Evolutionary conservation across 768 basidiomycete genomes (phyloP).

Genomic region (Russula vinacea): DNA sequence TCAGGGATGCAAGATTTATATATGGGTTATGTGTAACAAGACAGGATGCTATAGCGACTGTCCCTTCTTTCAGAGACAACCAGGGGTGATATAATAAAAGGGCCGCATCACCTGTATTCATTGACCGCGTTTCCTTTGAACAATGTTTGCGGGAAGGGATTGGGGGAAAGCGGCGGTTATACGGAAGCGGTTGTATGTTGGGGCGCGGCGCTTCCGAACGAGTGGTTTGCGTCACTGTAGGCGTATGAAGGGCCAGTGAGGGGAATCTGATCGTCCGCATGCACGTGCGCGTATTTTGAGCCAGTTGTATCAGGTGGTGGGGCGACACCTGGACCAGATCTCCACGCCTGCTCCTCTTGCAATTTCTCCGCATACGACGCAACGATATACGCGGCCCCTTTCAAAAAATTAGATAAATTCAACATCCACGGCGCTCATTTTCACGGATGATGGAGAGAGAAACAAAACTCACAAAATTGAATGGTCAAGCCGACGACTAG

Average conservation of each 20-base stretch:
- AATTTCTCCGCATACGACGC: conserved; percentile 19
- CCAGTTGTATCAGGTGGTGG: background rate
- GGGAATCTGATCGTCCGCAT: conserved; percentile 4
- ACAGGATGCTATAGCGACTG: background rate
- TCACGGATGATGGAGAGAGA: background rate
- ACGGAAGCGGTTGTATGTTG: background rate
- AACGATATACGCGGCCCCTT: conserved; percentile 27
- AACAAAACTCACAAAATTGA: conserved; percentile 19
- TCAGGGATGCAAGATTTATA: background rate
- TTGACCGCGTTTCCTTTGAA: background rate
- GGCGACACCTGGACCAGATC: background rate
- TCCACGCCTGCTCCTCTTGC: conserved; percentile 5
- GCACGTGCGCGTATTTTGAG: conserved; percentile 14
- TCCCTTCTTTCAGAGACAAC: background rate
- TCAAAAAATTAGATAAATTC: background rate
- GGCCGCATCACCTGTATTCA: background rate
- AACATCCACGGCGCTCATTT: background rate
- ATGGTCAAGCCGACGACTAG: conserved; percentile 9
- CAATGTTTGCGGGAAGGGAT: background rate
- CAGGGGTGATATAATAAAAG: conserved; percentile 1
- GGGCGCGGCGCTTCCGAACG: conserved; percentile 2
- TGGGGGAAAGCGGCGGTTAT: background rate
- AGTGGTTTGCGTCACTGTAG: conserved; percentile 6
- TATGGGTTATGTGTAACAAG: background rate
- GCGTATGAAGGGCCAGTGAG: conserved; percentile 8